Base-by-base conservation (phyloP, 2,329 filamentous ascomycete species). In the Thelonectria discophora region DNA sequence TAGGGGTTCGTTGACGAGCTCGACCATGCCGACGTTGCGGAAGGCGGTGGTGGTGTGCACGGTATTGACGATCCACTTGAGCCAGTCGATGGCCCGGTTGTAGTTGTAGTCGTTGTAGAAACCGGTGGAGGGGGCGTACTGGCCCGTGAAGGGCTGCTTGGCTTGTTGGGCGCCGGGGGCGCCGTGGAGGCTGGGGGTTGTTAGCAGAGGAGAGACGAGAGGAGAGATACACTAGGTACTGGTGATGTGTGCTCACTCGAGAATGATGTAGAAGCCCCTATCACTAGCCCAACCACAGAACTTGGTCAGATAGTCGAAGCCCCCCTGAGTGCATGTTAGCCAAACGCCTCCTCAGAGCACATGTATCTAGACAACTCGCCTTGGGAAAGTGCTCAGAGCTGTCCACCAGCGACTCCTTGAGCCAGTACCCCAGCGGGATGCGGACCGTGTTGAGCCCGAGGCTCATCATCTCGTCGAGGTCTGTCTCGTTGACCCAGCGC, bases 21-120 rank as follows among this genome's bases (percentile, higher is more conserved):
- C 80, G 39, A 88, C 71, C 81, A 86, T 87, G 58, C 85, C 85
- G 24, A 88, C 85, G 46, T 83, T 86, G 55, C 80, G 74, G 70
- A 83, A 85, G 30, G 78, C 78, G 37, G 73, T 53, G 60, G 79
- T 81, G 39, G 69, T 75, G 70, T 87, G 84, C 60, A 86, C 81
- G 40, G 79, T 76, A 39, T 80, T 77, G 11, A 83, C 81, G 67
- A 88, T 81, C 80, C 81, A 86, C 55, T 80, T 74, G n/a, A 88
- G 80, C 75, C 86, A 88, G 52, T 80, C 70, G 58, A 81, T 71
- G 3, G 83, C 84, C 11, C 86, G 84, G 21, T 80, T 79, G 72
- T 85, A 89, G 72, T 88, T 80, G 69, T 82, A 83, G 60, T 81
- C 78, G 30, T 78, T 74, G 72, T 86, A 89, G 76, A 89, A 89